Conservation (phyloP, 441 rosid genomes). For the Rhodomyrtus psidioides region DNA sequence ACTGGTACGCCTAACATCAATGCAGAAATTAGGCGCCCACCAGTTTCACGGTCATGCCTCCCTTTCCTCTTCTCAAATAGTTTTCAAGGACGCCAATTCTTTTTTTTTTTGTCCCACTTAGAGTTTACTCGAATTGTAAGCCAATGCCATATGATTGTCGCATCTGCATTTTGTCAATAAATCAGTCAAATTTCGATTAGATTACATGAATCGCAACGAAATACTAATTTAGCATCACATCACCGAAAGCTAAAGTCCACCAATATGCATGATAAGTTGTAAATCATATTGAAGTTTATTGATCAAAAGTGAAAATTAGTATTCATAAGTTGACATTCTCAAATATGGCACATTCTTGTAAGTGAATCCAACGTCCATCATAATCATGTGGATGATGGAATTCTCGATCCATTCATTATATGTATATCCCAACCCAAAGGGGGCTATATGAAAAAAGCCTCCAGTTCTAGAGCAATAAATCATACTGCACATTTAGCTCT, state of each 20-base stretch:
- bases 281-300: neutral
- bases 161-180: neutral
- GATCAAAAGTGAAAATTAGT: neutral
- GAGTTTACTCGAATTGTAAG: accelerated
- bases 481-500: neutral
- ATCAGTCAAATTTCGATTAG: neutral
- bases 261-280: neutral
- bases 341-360: neutral
- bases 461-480: neutral
- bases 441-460: neutral
- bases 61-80: neutral
- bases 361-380: too few relatives aligned
- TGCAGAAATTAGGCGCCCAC: neutral
- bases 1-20: too few relatives aligned
- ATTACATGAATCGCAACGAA: neutral
- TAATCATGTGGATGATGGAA: neutral
- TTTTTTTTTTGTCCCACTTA: neutral
- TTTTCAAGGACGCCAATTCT: neutral
- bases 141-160: accelerated
- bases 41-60: neutral
- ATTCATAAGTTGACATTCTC: neutral
- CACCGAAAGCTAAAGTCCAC: neutral
- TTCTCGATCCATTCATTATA: neutral
- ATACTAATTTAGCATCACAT: neutral
- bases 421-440: neutral